Base-by-base conservation (phyloP, 2,329 filamentous ascomycete genomes). In the Cytospora mali region DNA sequence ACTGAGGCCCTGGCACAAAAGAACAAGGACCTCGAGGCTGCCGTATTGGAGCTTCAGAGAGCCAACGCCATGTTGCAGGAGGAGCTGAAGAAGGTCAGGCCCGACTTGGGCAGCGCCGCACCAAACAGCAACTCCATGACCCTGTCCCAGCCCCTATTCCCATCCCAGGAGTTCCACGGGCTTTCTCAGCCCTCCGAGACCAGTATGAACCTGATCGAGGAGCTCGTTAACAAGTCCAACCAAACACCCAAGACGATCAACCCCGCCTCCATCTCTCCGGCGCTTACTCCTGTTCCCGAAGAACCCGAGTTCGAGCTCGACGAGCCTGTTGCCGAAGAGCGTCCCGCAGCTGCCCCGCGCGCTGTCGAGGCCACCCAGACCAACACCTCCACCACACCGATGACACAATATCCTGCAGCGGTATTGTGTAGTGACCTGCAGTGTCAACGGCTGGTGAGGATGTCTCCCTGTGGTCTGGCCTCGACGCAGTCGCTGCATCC, bases 381-480 rank as follows among this genome's bases (percentile, higher is more conserved):
- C 63, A 70, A 68, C 68, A 70, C 72, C 69, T 72, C 77, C 80
- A 85, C 89, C 80, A 84, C 91, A 87, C 92, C 96, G 85, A 81
- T 87, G 95, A 95, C 93, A 97, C 95, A 97, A 97, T 93, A 96
- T 97, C 93, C 95, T 98, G 95, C 95, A 85, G 95, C 86, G 93
- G 89, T 97, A 94, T 97, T 98, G 95, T 98, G 90, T 77, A 66
- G 64, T 62, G 95, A 97, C 95, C 95, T 96, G 95, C 95, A 90
- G 95, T 99, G 95, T 98, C 95, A 87, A 63, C 64, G 64, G 89
- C 94, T 91, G 90, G 86, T 81, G 83, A 84, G 84, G 79, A 81
- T 79, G 76, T 77, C 79, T 72, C 76, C 74, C 75, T 75, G 76
- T 71, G 80, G 77, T 74, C 72, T 68, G 74, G 73, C 72, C 70